phyloP scores from a whole-genome alignment of 805 yeast genomes.

The Lipomyces lipofer region DNA sequence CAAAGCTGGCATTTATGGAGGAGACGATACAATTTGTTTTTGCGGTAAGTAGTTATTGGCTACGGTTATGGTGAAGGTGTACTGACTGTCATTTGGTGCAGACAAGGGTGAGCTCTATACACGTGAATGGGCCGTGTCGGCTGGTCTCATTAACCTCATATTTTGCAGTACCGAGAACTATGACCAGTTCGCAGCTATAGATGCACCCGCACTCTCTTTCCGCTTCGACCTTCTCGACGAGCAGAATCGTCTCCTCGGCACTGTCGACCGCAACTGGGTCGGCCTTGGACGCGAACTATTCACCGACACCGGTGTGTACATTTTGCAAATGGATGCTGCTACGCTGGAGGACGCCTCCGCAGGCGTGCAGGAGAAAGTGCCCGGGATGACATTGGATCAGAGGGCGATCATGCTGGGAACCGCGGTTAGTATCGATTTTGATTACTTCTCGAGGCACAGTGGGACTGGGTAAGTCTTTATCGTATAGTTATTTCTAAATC shows the following conservation, averaged over 20 bases:
- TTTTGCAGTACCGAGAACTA: conserved; percentile 41
- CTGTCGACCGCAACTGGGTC: conserved; percentile 91
- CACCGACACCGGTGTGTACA: conserved; percentile 93
- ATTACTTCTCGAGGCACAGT: conserved; percentile 77
- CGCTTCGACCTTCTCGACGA: conserved; percentile 75
- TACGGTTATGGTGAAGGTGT: too few relatives aligned
- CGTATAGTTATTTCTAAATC: too few relatives aligned
- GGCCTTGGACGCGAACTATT: conserved; percentile 90
- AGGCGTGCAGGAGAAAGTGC: conserved; percentile 32
- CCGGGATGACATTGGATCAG: conserved; percentile 66
- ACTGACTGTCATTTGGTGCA: too few relatives aligned
- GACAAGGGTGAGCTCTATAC: too few relatives aligned
- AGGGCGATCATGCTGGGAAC: conserved; percentile 83
- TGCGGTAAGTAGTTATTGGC: conserved; percentile 10
- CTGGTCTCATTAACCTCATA: background rate
- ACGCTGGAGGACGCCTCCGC: conserved; percentile 48
- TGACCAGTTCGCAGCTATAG: conserved; percentile 82
- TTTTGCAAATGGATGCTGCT: conserved; percentile 74
- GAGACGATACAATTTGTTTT: conserved; percentile 78
- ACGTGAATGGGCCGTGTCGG: too few relatives aligned
- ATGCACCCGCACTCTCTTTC: conserved; percentile 83
- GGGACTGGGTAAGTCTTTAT: too few relatives aligned
- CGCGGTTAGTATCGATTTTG: conserved; percentile 92
- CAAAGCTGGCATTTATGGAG: conserved; percentile 97
- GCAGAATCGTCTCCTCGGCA: conserved; percentile 59